Conservation (phyloP, 202 grass and related monocot genomes). For the Schoenoplectus triqueter region DNA sequence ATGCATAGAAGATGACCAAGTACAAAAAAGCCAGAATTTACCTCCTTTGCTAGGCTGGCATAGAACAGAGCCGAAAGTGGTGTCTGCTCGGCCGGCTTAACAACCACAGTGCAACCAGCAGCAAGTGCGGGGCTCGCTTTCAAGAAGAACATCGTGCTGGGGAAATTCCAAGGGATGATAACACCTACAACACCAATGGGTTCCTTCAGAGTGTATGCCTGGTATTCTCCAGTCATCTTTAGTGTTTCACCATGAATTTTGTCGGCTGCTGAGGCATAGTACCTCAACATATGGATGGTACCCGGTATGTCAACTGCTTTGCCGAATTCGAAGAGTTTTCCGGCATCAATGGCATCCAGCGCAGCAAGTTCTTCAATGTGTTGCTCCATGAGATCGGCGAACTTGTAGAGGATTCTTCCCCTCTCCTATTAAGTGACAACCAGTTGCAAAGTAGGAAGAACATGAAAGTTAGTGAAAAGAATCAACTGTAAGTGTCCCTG, state of each 20-base stretch:
- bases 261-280: conserved; percentile 83
- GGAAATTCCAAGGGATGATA: conserved; percentile 95
- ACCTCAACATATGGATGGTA: conserved; percentile 61
- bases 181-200: conserved; percentile 78
- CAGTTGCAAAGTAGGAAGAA: background rate
- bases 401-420: conserved; percentile 60
- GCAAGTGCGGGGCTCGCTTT: conserved; percentile 90
- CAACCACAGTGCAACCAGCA: conserved; percentile 75
- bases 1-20: background rate
- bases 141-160: conserved; percentile 87
- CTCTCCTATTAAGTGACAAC: conserved; percentile 50
- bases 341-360: conserved; percentile 66
- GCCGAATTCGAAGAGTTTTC: conserved; percentile 71
- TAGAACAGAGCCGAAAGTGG: conserved; percentile 82
- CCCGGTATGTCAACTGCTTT: conserved; percentile 61
- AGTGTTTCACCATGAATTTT: conserved; percentile 87
- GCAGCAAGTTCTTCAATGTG: conserved; percentile 73
- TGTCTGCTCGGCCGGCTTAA: conserved; percentile 96
- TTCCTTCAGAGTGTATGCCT: conserved; percentile 88
- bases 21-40: background rate
- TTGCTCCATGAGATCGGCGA: conserved; percentile 76
- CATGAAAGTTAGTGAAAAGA: background rate
- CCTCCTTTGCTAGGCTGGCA: conserved; percentile 66
- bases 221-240: conserved; percentile 61
- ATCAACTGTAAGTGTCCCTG: background rate